phyloP scores from a whole-genome alignment of 1,139 yeast species.

The Candida pseudocylindracea region DNA sequence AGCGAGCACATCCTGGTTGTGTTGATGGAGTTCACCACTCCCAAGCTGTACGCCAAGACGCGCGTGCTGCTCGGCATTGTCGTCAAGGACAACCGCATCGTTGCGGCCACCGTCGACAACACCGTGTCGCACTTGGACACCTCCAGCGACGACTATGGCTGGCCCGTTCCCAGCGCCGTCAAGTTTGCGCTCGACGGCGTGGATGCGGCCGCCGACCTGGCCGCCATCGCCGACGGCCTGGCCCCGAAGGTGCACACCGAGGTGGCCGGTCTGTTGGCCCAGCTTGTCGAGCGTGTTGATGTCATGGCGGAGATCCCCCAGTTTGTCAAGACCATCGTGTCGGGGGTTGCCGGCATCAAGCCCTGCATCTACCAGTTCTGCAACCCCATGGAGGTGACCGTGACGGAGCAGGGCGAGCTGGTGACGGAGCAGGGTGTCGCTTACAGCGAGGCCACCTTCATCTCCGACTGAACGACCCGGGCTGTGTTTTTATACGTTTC shows the following conservation, averaged over 20 bases:
- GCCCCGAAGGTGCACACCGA: constrained; percentile 13
- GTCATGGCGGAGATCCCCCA: constrained; percentile 95
- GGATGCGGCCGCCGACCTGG: constrained; percentile 3
- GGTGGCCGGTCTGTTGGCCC: constrained; percentile 29
- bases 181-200: constrained; percentile 17
- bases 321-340: constrained; percentile 79
- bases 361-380: constrained; percentile 89
- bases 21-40: constrained; percentile 92
- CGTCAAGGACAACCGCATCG: constrained; percentile 36
- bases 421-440: constrained; percentile 41
- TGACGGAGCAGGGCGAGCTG: constrained; percentile 6
- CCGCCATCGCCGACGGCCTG: constrained; percentile 4
- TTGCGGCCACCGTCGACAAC: constrained; percentile 48
- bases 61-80: constrained; percentile 65
- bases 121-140: constrained; percentile 38
- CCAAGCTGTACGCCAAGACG: constrained; percentile 68
- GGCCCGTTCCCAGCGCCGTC: constrained; percentile 70
- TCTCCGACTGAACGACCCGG: constrained; percentile 13
- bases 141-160: constrained; percentile 57
- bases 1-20: constrained; percentile 53
- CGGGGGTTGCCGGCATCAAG: constrained; percentile 87
- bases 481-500: background rate
- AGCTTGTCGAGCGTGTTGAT: constrained; percentile 73
- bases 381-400: constrained; percentile 22
- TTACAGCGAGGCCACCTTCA: constrained; percentile 71